Evolutionary conservation across 306 rosid genomes (phyloP).

Genomic region (Cicer pinnatifidum): DNA sequence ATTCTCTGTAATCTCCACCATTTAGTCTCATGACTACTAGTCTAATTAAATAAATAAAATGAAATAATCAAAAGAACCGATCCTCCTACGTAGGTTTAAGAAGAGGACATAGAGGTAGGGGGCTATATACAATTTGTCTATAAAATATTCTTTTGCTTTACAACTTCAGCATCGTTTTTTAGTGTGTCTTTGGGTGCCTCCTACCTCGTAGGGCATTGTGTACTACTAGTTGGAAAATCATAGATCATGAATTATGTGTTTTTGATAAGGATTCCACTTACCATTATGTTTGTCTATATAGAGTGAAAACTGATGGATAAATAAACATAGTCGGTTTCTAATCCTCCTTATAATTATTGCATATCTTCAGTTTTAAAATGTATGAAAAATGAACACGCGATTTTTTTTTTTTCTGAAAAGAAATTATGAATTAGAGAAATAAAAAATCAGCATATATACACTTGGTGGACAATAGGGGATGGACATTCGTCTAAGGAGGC

Average conservation of each 20-base stretch:
- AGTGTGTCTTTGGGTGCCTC: slow-evolving; percentile 34
- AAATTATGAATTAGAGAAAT: too few species aligned
- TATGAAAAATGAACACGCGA: too few species aligned
- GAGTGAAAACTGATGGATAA: slow-evolving; percentile 1
- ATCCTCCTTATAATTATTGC: neutral
- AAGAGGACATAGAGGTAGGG: neutral
- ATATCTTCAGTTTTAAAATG: too few species aligned
- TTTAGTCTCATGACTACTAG: neutral
- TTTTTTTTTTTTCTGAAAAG: too few species aligned
- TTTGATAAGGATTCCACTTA: neutral
- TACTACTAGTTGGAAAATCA: slow-evolving; percentile 4
- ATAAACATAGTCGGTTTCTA: neutral
- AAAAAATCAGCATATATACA: too few species aligned
- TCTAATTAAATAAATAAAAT: neutral
- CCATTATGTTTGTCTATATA: neutral
- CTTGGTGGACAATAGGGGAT: too few species aligned
- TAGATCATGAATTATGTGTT: slow-evolving; percentile 14
- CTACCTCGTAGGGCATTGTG: slow-evolving; percentile 19
- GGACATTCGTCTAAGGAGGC: too few species aligned
- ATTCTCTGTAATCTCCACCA: slow-evolving; percentile 29
- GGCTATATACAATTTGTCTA: slow-evolving; percentile 8
- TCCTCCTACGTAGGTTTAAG: slow-evolving; percentile 3
- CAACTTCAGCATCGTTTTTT: slow-evolving; percentile 41
- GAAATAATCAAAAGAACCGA: neutral
- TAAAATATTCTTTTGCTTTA: slow-evolving; percentile 46